Evolutionary conservation across 202 grass and related monocot species (phyloP), one percentile per base, ranked within the genome.

Genomic region (Panicum virgatum): DNA sequence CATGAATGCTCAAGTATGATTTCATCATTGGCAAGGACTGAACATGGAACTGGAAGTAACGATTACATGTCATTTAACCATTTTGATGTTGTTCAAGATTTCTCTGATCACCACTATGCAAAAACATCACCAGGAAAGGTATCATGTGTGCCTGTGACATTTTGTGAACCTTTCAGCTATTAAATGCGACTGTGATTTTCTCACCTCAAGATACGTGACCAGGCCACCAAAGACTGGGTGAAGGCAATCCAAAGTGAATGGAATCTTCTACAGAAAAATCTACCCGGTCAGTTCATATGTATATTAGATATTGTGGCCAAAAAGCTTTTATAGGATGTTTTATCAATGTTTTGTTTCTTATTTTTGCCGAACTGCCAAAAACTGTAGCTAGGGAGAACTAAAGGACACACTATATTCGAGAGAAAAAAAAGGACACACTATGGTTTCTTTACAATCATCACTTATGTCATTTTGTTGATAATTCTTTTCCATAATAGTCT

Each of bases 201-300:
- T 7, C 47, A 69, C 26, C 46, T 85, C 20, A 27, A 46, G 48
- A 74, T 79, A 26, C 39, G 82, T 76, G 69, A 87, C 16, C 76
- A 99, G 92, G 77, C 87, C 34, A 78, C 77, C 48, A 99, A 96
- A 83, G 92, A 92, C 25, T 98, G 92, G 90, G 56, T 34, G 43
- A 98, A 89, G 56, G 77, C 70, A 72, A 73, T 98, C 57, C 96
- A 98, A 62, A 86, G 91, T 78, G 96, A 98, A 72, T 98, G 96
- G 96, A 92, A 88, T 67, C 72, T 96, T 76, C 85, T 98, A 23
- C 84, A 96, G 79, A 91, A 90, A 82, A 81, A 93, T 84, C 71
- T 98, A 65, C 96, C 96, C 52, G 92, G 92, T 98, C 25, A 66
- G 84, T 87, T 23, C 23, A 61, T 78, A 37, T 47, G 32, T 68